Evolutionary conservation across 257 asterid genomes (phyloP), one percentile per base, ranked within the genome.

Genomic region (Gentiana macrophylla): DNA sequence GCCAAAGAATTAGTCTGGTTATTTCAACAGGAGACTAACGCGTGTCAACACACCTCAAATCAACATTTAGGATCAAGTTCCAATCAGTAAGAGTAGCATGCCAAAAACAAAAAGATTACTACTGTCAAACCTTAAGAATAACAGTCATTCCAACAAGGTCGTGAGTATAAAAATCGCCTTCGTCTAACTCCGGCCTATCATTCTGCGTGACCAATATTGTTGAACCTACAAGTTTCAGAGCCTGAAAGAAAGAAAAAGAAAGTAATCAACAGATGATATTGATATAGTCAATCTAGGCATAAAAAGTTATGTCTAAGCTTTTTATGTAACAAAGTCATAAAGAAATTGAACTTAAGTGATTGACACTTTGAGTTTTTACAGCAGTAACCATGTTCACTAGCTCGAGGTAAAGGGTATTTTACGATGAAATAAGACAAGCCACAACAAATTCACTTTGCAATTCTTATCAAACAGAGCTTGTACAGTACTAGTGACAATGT

Each of bases 81-180:
- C 46, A 41, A 41, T 5, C 46, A 41, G 4, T 46, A 35, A 44
- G 38, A 7, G 37, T 33, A 36, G 55, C 35, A 38, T 33, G 8
- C 54, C 67, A 67, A 65, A 24, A 24, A 24, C 24, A 4, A 1
- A 3, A 41, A 5, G 46, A 5, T 5, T 7, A 5, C 9, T 5
- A 41, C 46, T 41, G 46, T 7, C 9, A 41, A 60, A 90, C 98
- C 98, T 90, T 79, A 53, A 84, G 87, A 68, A 79, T 66, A 61
- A 90, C 84, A 60, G 13, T 67, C 98, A 90, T 84, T 67, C 98
- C 98, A 73, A 90, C 75, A 59, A 90, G 95, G 60, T 90, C 98
- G 65, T 57, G 70, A 32, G 94, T 79, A 62, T 90, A 90, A 72
- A 84, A 82, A 68, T 90, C 98, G 69, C 84, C 96, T 71, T 90